Evolutionary conservation across 129 eudicot genomes (phyloP), one percentile per base, ranked within the genome.

Genomic region (Helichrysum umbraculigerum): DNA sequence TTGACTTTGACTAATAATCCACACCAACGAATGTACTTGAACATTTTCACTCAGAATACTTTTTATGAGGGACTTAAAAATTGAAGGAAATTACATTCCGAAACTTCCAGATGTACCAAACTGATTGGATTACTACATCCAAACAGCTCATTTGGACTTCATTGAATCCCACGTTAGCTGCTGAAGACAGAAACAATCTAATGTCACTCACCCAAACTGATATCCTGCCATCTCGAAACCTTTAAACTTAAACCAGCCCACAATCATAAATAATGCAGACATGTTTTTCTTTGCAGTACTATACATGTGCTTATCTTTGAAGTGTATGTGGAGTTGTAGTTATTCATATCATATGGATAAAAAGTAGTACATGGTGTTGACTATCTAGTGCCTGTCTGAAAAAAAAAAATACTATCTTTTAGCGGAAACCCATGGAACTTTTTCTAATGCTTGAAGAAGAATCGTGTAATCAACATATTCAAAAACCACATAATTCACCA

Each of bases 211-310:
- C 25, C 61, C 61, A 56, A 56, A 56, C 61, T 56, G 61, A 56
- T 56, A n/a, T 56, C 14, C 1, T 15, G 11, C 61, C 61, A 56
- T 20, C 61, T 56, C 4, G 11, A 56, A 56, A 56, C 61, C 61
- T n/a, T 4, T 56, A 56, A n/a, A n/a, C 11, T 1, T 56, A 15
- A 19, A 17, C 61, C 3, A 8, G 52, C 54, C 28, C 6, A 29
- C 29, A 57, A 57, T 57, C 20, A 9, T 57, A 57, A 17, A 57
- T n/a, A 4, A 44, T 22, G 73, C 42, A 6, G 7, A 62, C 71
- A 70, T 17, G 2, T 75, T 25, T 70, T 78, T 70, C 62, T 35
- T 70, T 64, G 68, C 19, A 15, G 25, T 60, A 47, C 66, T 71
- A 61, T 71, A 25, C 10, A 7, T 19, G 12, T 52, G 37, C 33